Evolutionary conservation across 1,139 yeast species (phyloP).

Genomic region (Suhomyces atakaporum): DNA sequence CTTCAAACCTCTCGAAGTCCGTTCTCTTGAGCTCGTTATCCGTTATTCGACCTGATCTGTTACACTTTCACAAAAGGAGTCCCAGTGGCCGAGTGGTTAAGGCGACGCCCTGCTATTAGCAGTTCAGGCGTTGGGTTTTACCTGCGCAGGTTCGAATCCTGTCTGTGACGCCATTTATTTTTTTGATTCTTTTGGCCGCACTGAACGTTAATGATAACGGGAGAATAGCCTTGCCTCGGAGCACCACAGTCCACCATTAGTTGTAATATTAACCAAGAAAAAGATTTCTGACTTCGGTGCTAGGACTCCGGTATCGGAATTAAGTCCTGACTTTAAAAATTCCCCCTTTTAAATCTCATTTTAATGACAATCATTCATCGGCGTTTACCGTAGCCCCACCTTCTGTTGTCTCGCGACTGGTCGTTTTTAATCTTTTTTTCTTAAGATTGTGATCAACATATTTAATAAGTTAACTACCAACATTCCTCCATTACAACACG

Average conservation of each 20-base stretch:
- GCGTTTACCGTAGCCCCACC: slow-evolving; percentile 2
- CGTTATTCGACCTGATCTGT: background rate
- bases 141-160: slow-evolving; percentile 92
- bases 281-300: no score
- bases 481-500: background rate
- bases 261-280: background rate
- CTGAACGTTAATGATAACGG: background rate
- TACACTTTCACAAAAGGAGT: slow-evolving; percentile 9
- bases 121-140: slow-evolving; percentile 74
- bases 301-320: no score
- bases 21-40: background rate
- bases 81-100: slow-evolving; percentile 31
- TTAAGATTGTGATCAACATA: background rate
- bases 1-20: background rate
- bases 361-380: slow-evolving; percentile 6
- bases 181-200: slow-evolving; percentile 27
- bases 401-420: background rate
- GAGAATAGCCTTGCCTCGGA: background rate
- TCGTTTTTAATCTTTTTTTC: background rate
- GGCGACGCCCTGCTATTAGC: slow-evolving; percentile 34
- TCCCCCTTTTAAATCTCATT: no score
- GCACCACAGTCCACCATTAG: background rate
- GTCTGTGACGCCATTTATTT: slow-evolving; percentile 65
- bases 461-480: background rate
- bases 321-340: no score